Evolutionary conservation across 257 asterid species (phyloP).

Genomic region (Cynanchum wilfordii): DNA sequence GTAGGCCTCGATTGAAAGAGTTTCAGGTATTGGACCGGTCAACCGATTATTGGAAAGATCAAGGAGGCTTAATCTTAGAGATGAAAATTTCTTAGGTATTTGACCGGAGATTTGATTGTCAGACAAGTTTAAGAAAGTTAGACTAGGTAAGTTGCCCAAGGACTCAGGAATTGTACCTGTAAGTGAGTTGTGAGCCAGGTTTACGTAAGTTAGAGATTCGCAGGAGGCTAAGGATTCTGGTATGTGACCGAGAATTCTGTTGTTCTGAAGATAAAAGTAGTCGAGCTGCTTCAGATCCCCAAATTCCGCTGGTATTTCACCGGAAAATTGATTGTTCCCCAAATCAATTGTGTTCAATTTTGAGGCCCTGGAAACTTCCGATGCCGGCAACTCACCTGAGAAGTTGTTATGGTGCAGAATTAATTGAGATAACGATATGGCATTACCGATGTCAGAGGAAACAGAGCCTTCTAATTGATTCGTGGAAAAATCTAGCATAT

Average conservation of each 20-base stretch:
- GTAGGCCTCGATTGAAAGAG: slow-evolving; percentile 26
- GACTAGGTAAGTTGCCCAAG: slow-evolving; percentile 50
- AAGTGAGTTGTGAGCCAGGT: slow-evolving; percentile 58
- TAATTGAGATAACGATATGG: slow-evolving; percentile 47
- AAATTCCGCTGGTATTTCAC: slow-evolving; percentile 46
- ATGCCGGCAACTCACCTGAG: slow-evolving; percentile 56
- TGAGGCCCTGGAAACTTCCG: slow-evolving; percentile 42
- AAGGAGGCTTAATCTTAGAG: slow-evolving; percentile 56
- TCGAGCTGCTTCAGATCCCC: slow-evolving; percentile 54
- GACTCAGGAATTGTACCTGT: slow-evolving; percentile 54
- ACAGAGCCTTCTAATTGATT: slow-evolving; percentile 60
- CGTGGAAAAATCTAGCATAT: slow-evolving; percentile 43
- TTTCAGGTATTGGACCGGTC: slow-evolving; percentile 26
- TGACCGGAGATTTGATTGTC: slow-evolving; percentile 62
- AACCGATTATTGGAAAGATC: slow-evolving; percentile 64
- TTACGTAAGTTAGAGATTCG: slow-evolving; percentile 43
- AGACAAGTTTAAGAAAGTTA: slow-evolving; percentile 68
- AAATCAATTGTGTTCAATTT: slow-evolving; percentile 47
- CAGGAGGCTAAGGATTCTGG: slow-evolving; percentile 73
- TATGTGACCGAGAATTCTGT: slow-evolving; percentile 55
- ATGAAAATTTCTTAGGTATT: slow-evolving; percentile 63
- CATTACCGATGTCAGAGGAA: slow-evolving; percentile 51
- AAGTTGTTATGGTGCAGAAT: slow-evolving; percentile 45
- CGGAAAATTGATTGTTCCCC: slow-evolving; percentile 56
- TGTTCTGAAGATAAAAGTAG: slow-evolving; percentile 44